phyloP scores from a whole-genome alignment of 2,329 filamentous ascomycete genomes.

The Penicillium palitans region DNA sequence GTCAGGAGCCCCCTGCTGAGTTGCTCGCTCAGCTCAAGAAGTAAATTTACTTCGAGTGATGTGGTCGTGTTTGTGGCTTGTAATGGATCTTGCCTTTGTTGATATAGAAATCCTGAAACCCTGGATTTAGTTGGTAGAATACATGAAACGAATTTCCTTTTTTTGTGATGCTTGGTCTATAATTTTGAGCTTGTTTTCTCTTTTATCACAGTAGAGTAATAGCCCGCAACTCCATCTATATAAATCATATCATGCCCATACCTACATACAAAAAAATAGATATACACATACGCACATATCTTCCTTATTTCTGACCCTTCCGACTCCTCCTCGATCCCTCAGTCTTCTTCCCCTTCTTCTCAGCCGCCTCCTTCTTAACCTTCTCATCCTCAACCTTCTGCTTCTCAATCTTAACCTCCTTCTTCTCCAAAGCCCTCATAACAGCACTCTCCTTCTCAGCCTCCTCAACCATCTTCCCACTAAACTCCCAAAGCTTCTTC shows the following conservation, averaged over 20 bases:
- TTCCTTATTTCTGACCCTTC: conserved; percentile 31
- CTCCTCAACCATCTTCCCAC: conserved; percentile 77
- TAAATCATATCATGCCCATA: conserved; percentile 1
- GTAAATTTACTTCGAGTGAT: conserved; percentile 22
- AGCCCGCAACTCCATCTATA: conserved; percentile 1
- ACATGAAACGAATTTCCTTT: conserved; percentile 42
- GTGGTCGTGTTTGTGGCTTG: not conserved
- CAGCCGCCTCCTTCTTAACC: conserved; percentile 50
- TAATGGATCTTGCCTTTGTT: conserved; percentile 9
- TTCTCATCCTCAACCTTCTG: conserved; percentile 70
- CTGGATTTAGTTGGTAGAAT: conserved; percentile 24
- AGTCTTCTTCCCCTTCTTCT: conserved; percentile 34
- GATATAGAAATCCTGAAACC: conserved; percentile 19
- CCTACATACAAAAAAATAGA: not conserved
- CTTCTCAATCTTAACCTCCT: conserved; percentile 39
- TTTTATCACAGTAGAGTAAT: not conserved
- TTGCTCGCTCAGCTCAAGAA: conserved; percentile 61
- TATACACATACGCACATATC: not conserved
- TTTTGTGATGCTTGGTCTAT: conserved; percentile 15
- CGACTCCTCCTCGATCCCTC: conserved; percentile 44
- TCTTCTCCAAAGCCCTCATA: conserved; percentile 60
- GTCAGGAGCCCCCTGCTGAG: conserved; percentile 82
- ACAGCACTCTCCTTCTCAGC: conserved; percentile 77
- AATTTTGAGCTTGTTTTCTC: not conserved
- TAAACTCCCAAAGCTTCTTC: conserved; percentile 86